Conservation (phyloP, 768 basidiomycete genomes). For the Leccinellum albellum region DNA sequence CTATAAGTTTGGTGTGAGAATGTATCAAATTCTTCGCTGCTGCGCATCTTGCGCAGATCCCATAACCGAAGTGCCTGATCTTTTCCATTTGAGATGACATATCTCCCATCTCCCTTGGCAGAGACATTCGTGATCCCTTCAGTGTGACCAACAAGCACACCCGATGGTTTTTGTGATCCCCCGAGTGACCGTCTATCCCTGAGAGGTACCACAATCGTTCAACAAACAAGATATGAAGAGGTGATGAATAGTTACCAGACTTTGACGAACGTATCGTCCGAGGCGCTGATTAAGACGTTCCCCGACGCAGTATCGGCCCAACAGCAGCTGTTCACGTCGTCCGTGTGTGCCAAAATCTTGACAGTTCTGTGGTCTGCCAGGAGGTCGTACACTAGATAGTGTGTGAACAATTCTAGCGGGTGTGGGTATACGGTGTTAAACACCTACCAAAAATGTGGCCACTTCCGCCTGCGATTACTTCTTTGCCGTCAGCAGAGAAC, state of each 20-base stretch:
- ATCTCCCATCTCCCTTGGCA: slow-evolving; percentile 94
- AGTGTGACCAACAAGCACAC: slow-evolving; percentile 91
- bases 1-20: slow-evolving; percentile 52
- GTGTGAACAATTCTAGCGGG: not conserved
- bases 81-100: slow-evolving; percentile 93
- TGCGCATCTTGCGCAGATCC: slow-evolving; percentile 93
- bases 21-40: slow-evolving; percentile 60
- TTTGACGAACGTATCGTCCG: slow-evolving; percentile 92
- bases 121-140: slow-evolving; percentile 95
- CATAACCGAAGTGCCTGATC: slow-evolving; percentile 90
- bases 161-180: slow-evolving; percentile 69
- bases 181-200: slow-evolving; percentile 54
- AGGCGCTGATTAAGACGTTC: slow-evolving; percentile 92
- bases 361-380: slow-evolving; percentile 74
- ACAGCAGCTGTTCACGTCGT: slow-evolving; percentile 94
- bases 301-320: slow-evolving; percentile 94
- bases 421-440: not conserved
- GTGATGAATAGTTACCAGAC: slow-evolving; percentile 65
- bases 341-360: slow-evolving; percentile 79
- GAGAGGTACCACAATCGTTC: not conserved
- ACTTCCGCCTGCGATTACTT: slow-evolving; percentile 89
- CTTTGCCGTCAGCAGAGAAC: slow-evolving; percentile 94
- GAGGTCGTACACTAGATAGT: slow-evolving; percentile 79
- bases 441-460: slow-evolving; percentile 69
- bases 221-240: not conserved